phyloP scores from a whole-genome alignment of 768 basidiomycete species.

The Cystobasidium onofrii region DNA sequence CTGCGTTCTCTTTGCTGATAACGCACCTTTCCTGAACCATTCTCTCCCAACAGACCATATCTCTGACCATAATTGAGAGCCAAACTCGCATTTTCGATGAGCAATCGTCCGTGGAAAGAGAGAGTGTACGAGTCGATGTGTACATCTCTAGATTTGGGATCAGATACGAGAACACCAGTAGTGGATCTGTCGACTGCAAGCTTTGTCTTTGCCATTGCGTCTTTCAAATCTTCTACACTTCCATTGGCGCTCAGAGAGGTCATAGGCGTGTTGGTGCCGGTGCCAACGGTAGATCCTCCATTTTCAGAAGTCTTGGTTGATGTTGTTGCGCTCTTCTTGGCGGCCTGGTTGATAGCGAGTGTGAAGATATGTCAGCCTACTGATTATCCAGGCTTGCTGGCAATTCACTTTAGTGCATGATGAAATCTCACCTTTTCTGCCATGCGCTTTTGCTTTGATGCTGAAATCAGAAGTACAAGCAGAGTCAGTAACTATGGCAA shows the following conservation, averaged over 20 bases:
- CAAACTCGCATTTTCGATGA: constrained; percentile 57
- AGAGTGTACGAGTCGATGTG: constrained; percentile 93
- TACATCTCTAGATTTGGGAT: constrained; percentile 86
- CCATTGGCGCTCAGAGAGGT: constrained; percentile 71
- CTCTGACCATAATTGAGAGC: constrained; percentile 77
- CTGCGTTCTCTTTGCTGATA: neutral
- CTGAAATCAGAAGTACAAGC: constrained; percentile 33
- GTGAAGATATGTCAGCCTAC: too few relatives aligned
- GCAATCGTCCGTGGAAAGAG: constrained; percentile 87
- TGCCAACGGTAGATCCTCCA: constrained; percentile 55
- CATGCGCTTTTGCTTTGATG: constrained; percentile 69
- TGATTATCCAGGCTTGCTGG: too few relatives aligned
- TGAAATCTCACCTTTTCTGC: constrained; percentile 64
- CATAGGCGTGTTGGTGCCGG: constrained; percentile 64
- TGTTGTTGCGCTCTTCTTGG: constrained; percentile 48
- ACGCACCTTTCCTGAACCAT: constrained; percentile 92
- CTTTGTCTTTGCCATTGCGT: constrained; percentile 75
- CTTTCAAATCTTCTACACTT: constrained; percentile 67
- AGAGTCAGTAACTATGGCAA: neutral
- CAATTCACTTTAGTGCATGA: neutral
- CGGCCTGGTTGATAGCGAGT: too few relatives aligned
- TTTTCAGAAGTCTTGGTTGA: constrained; percentile 48
- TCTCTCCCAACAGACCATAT: constrained; percentile 92
- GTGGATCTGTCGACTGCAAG: constrained; percentile 79
- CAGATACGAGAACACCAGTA: constrained; percentile 82